Evolutionary conservation across 306 rosid species (phyloP), one percentile per base, ranked within the genome.

Genomic region (Cucurbita pepo): DNA sequence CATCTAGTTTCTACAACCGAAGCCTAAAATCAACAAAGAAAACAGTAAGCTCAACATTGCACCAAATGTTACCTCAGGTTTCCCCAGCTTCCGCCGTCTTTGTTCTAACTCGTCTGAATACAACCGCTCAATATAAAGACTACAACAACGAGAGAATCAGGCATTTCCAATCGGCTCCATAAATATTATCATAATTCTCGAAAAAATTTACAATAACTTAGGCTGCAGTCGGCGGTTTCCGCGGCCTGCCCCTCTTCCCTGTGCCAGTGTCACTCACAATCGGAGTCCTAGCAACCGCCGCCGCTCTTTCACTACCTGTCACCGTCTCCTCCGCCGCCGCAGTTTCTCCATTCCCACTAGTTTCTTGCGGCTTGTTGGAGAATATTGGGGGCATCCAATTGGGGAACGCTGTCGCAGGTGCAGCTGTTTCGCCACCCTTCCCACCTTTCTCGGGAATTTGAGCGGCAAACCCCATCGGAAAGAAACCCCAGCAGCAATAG

Each of bases 401-500:
- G 18, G 96, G 96, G 37, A 82, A 81, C 9, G 75, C 56, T 45
- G 72, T 21, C 1, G 69, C 8, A 0, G 54, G 38, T 0, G 82
- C 54, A 0, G 38, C 13, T 12, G 78, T 71, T 4, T 57, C 64
- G 43, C 56, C 69, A 44, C 79, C 83, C 79, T 83, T 85, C 18
- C 76, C 88, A 3, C 71, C 60, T 1, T 75, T 56, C 10, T 63
- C 80, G 0, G 53, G 45, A 25, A 30, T 72, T 21, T 78, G 84
- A 19, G 77, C 73, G 3, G 73, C 86, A 50, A 79, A 91, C 0
- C 95, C 96, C 84, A 91, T 81, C 9, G 97, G 99, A 64, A 91
- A 86, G 59, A 84, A 84, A 0, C 92, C 99, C 97, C 96, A 89
- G 53, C 91, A 76, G 62, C 94, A 89, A 71, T 91, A 86, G 83